Evolutionary conservation across 192 early-diverging fungal species (phyloP).

Genomic region (Diversispora epigaea): DNA sequence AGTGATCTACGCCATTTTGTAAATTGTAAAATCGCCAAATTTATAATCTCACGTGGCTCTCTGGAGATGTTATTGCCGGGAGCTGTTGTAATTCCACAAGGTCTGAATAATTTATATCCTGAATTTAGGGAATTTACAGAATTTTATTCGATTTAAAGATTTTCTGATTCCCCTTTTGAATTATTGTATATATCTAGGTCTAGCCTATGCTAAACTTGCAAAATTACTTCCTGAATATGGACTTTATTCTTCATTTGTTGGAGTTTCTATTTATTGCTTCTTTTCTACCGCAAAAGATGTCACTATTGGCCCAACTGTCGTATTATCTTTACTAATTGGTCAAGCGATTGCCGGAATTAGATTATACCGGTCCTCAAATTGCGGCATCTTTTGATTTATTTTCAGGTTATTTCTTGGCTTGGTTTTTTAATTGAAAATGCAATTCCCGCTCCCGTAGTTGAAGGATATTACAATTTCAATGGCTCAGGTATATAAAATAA

Average conservation of each 20-base stretch:
- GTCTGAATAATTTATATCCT: too few relatives aligned
- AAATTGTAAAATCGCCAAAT: too few relatives aligned
- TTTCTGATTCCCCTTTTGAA: too few relatives aligned
- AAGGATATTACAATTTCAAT: conserved; percentile 76
- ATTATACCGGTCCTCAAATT: conserved; percentile 33
- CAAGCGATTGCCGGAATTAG: neutral
- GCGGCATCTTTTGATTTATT: conserved; percentile 67
- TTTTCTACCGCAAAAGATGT: conserved; percentile 78
- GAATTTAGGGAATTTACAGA: too few relatives aligned
- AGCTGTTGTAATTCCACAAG: too few relatives aligned
- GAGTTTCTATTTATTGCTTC: conserved; percentile 61
- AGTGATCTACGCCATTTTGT: too few relatives aligned
- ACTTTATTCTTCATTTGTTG: conserved; percentile 71
- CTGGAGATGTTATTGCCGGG: too few relatives aligned
- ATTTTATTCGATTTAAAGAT: too few relatives aligned
- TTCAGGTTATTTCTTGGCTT: conserved; percentile 77
- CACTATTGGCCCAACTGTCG: conserved; percentile 68
- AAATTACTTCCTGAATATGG: conserved; percentile 67
- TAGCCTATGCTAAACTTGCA: conserved; percentile 74
- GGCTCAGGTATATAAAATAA: conserved; percentile 50
- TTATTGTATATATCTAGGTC: conserved; percentile 42
- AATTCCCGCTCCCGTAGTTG: conserved; percentile 79
- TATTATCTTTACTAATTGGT: conserved; percentile 21
- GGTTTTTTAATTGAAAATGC: conserved; percentile 82
- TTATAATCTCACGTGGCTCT: too few relatives aligned